Base-by-base conservation (phyloP, 1,139 yeast species). In the Hemisphaericaspora lyxosophila region DNA sequence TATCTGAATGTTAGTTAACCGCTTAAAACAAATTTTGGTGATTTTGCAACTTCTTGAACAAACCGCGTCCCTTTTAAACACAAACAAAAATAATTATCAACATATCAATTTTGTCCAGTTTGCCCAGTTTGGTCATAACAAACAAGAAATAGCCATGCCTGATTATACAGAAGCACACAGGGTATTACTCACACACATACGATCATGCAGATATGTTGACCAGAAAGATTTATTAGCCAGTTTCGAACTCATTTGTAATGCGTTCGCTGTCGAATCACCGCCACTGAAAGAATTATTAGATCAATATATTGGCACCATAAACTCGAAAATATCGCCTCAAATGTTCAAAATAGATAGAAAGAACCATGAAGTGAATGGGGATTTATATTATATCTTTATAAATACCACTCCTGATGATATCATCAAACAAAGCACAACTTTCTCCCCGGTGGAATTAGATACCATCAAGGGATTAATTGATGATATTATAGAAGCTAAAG, bases 401-500 rank as follows among this genome's bases (percentile, higher is more conserved):
- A 80, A 79, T 49, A 62, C 67, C 3, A 44, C 54, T 13, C 52
- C 64, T 2, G 75, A 74, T 38, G 69, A 62, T 2, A 55, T 69
- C 1, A 63, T 75, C 33, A 73, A 69, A 43, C 50, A 59, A 14
- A 61, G 71, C 40, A 68, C 81, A 1, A 46, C 50, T 2, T 75
- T 69, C 46, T 51, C 78, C 1, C 64, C 73, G 7, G 59, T 63
- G 13, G 83, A 79, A 44, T 65, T 78, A 26, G 76, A 69, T 30
- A 56, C 73, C 5, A 63, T 81, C 28, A 78, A 78, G 46, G 56
- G 56, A 23, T 50, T 78, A 13, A 64, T 80, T 9, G 83, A 78
- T 35, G 60, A 59, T 17, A 63, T 75, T 2, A 59, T 79, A 26
- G 53, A 60, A 19, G 47, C 60, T n/a, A 44, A 49, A 7, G 53